These are phyloP conservation scores for Yarrowia divulgata DNA, from an alignment of 805 yeast species.

Conservation along the genomic window DNA sequence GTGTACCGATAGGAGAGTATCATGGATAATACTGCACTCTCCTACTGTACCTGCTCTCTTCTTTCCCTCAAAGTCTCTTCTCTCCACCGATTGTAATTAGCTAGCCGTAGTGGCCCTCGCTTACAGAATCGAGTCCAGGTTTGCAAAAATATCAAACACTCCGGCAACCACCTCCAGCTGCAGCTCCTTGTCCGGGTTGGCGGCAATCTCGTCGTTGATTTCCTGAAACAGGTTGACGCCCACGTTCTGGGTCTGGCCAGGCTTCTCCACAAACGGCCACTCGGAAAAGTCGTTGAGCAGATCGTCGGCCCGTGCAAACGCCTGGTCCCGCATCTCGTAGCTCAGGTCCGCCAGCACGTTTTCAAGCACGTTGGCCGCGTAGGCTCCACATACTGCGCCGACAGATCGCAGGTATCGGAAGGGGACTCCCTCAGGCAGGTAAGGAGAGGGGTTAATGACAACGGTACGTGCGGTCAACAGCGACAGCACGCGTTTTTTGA, in stretches of 20 bases:
- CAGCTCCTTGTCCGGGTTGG: constrained; percentile 61
- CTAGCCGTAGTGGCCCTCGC: neutral
- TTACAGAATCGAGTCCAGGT: constrained; percentile 89
- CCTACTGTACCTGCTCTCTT: no score
- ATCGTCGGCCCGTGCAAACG: constrained; percentile 94
- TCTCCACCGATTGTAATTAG: no score
- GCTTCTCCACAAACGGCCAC: constrained; percentile 74
- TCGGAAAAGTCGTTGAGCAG: constrained; percentile 80
- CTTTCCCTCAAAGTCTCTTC: no score
- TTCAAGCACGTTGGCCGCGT: constrained; percentile 96
- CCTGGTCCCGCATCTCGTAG: constrained; percentile 89
- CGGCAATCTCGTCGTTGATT: constrained; percentile 60
- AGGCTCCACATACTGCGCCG: constrained; percentile 83
- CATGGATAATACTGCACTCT: no score
- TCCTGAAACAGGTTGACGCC: constrained; percentile 71
- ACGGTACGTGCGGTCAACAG: constrained; percentile 76
- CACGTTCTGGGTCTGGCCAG: constrained; percentile 58
- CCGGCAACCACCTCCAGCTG: constrained; percentile 92
- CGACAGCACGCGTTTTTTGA: constrained; percentile 73
- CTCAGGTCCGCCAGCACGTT: constrained; percentile 75
- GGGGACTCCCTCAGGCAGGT: constrained; percentile 72
- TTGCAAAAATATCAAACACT: constrained; percentile 71
- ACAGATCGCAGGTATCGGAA: constrained; percentile 79
- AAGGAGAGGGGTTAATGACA: constrained; percentile 60
- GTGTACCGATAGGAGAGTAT: neutral